Base-by-base conservation (phyloP, 805 yeast species). In the Zygotorulaspora chibaensis region DNA sequence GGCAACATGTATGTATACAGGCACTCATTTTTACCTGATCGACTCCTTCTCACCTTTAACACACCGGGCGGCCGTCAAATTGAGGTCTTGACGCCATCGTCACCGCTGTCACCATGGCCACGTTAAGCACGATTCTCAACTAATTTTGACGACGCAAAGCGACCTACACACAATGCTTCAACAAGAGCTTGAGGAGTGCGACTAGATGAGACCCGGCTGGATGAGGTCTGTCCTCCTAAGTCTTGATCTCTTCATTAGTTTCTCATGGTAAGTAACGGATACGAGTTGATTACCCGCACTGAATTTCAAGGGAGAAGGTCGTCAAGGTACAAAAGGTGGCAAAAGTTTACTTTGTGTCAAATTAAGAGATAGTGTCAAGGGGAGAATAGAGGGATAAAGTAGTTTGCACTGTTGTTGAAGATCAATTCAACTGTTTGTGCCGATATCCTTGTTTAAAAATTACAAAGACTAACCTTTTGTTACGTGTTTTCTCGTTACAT, bases 1-100 rank as follows among this genome's bases (percentile, higher is more conserved):
- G 31, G 27, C 38, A 31, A 33, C 11, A 46, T 27, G 49, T 46
- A 46, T 41, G 49, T 33, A 33, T 33, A 33, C 15, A 29, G 8
- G 33, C 33, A 29, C 15, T 13, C 33, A 13, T 29, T n/a, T n/a
- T n/a, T n/a, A n/a, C n/a, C n/a, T n/a, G 9, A 29, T 29, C 3
- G 3, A 29, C n/a, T 12, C 33, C 15, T 9, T 29, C 33, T 29
- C 4, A 29, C 33, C 15, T 29, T 8, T 20, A 20, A 20, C 25
- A 20, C 25, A 20, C 7, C 25, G 25, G 25, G 25, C 25, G 7
- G 4, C 25, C 7, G 25, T 20, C 25, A 20, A 4, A 7, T 20
- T 20, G 25, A 20, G 25, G 7, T 7, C 7, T 7, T 20, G 25
- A 20, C 25, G 25, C 25, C 25, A 7, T 7, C 25, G 25, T 7